Evolutionary conservation across 352 stramenopile species (phyloP), one percentile per base, ranked within the genome.

Genomic region (Phytophthora vignae): DNA sequence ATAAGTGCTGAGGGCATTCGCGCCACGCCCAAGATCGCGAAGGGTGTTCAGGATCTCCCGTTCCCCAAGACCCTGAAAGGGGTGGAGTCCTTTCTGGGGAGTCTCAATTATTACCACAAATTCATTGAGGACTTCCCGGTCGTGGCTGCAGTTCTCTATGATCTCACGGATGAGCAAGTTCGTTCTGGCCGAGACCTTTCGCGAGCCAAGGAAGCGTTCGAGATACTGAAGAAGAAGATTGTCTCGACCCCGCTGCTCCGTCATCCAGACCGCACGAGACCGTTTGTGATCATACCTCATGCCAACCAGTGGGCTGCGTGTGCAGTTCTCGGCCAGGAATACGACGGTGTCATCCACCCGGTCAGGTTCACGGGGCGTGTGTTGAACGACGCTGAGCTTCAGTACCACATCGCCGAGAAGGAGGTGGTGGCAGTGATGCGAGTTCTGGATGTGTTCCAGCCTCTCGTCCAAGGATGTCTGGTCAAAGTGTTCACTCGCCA

Each of bases 81-180:
- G 5, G 31, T 59, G 5, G 17, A 46, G n/a, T 59, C 53, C 10
- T 36, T 60, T 33, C 31, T 60, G 17, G 31, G 55, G 6, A 31
- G 31, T 22, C 19, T 60, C 31, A 50, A 60, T 11, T 49, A 60
- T 11, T 60, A 49, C 33, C 36, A 60, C 5, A 60, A 50, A 7
- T 60, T 60, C n/a, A 49, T 60, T 11, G 55, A 49, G 36, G 55
- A 36, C 5, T 33, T 36, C 1, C 55, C 55, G 9, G 55, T 60
- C 2, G 12, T 60, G 11, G 55, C 55, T 33, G 49, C 49, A 6
- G 49, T 29, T 17, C 22, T 55, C 17, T 55, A 55, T 17, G 49
- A 55, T 11, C n/a, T 36, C 19, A 55, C 49, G 49, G 49, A 55
- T 21, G 55, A 38, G 31, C 33, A 38, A 19, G 9, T 60, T 15